phyloP scores from a whole-genome alignment of 2,329 filamentous ascomycete species.

The Cercospora canescens region DNA sequence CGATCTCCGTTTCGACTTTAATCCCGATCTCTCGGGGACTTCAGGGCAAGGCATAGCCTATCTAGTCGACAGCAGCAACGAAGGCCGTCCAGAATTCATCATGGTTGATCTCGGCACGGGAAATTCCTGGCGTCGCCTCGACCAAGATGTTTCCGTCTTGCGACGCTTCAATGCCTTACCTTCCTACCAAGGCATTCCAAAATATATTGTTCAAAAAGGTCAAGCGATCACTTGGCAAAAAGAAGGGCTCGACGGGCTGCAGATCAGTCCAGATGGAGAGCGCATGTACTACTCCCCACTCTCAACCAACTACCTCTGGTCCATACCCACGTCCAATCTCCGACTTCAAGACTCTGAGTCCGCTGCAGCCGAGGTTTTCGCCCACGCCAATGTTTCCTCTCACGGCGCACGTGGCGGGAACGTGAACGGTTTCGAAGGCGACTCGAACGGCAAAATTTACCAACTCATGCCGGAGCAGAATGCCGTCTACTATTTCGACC shows the following conservation, averaged over 20 bases:
- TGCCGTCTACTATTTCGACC: constrained; percentile 48
- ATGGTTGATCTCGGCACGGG: constrained; percentile 47
- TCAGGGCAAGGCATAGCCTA: constrained; percentile 46
- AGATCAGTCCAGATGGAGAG: constrained; percentile 38
- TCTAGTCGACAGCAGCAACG: constrained; percentile 48
- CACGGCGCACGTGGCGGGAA: constrained; percentile 49
- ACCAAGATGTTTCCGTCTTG: constrained; percentile 35
- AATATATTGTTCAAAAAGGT: constrained; percentile 32
- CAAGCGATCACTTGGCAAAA: constrained; percentile 31
- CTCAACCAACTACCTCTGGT: constrained; percentile 39
- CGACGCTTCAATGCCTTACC: constrained; percentile 35
- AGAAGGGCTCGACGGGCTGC: constrained; percentile 42
- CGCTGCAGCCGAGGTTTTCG: constrained; percentile 41
- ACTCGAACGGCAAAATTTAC: constrained; percentile 47
- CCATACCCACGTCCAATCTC: constrained; percentile 35
- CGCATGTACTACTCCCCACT: constrained; percentile 48
- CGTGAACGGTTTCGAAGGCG: constrained; percentile 48
- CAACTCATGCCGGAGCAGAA: constrained; percentile 51
- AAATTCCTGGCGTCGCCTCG: constrained; percentile 43
- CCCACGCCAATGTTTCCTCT: constrained; percentile 48
- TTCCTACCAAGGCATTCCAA: constrained; percentile 35
- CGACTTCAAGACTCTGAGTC: constrained; percentile 32
- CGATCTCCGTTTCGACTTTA: constrained; percentile 49
- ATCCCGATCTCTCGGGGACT: constrained; percentile 40
- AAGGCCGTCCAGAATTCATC: constrained; percentile 50